phyloP scores from a whole-genome alignment of 345 rosid genomes.

The Tarenaya hassleriana region DNA sequence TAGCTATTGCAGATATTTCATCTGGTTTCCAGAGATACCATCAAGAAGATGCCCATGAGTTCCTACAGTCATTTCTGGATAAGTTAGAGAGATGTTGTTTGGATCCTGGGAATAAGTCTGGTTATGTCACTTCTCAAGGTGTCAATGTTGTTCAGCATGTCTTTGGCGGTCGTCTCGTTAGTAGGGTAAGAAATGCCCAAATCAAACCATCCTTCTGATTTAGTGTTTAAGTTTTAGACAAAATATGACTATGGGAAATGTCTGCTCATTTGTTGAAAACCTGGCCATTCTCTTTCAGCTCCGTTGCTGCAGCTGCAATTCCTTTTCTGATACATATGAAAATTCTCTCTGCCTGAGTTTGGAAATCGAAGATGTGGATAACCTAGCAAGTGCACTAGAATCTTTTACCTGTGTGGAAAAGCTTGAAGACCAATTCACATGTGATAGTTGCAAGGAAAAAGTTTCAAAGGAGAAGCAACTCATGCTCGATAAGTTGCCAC shows the following conservation, averaged over 20 bases:
- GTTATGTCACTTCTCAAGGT: constrained; percentile 21
- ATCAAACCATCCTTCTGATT: constrained; percentile 4
- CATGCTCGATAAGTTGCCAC: constrained; percentile 59
- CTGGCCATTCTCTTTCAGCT: constrained; percentile 35
- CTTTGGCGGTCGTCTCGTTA: constrained; percentile 69
- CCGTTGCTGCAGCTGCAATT: constrained; percentile 61
- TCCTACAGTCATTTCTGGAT: constrained; percentile 65
- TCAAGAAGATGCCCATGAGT: constrained; percentile 93
- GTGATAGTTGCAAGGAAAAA: constrained; percentile 61
- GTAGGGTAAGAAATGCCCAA: constrained; percentile 47
- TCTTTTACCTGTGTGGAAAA: constrained; percentile 74
- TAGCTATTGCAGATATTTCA: constrained; percentile 49
- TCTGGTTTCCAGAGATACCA: constrained; percentile 46
- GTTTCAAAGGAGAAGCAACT: constrained; percentile 75
- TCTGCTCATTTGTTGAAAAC: neutral
- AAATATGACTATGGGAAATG: too few species aligned
- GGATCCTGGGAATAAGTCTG: constrained; percentile 26
- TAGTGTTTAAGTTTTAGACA: neutral
- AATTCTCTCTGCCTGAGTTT: constrained; percentile 62
- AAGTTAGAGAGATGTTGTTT: constrained; percentile 59
- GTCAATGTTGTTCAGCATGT: constrained; percentile 46
- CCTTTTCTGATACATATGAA: constrained; percentile 54
- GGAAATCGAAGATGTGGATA: constrained; percentile 58
- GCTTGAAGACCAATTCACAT: constrained; percentile 57
- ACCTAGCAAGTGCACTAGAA: constrained; percentile 52